Conservation (phyloP, 345 rosid species). For the Nephelium lappaceum region DNA sequence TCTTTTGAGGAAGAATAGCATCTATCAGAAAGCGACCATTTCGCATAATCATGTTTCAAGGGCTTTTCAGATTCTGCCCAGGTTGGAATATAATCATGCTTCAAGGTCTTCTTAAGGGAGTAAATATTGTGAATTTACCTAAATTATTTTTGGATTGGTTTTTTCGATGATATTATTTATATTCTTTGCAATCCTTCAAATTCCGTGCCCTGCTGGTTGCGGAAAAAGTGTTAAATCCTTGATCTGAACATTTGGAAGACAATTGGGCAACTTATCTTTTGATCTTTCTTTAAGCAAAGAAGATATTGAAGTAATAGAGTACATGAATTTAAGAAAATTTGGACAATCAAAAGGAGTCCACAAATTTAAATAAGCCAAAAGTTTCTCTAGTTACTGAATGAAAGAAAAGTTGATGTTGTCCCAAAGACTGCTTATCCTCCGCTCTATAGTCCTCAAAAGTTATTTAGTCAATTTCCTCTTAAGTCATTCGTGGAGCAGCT, state of each 20-base stretch:
- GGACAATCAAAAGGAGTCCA: not conserved
- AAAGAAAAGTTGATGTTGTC: no score
- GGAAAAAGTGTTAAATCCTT: no score
- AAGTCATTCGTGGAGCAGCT: not conserved
- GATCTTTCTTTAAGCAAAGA: not conserved
- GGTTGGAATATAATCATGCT: not conserved
- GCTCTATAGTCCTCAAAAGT: no score
- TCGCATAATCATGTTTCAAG: not conserved
- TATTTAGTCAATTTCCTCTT: no score
- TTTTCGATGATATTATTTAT: not conserved
- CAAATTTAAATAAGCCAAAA: not conserved
- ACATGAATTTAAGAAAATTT: no score
- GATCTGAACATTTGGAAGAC: not conserved
- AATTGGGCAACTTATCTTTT: not conserved
- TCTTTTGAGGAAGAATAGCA: not conserved
- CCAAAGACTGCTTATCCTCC: no score
- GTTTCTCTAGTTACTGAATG: not conserved
- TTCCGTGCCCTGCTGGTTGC: no score
- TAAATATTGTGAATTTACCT: not conserved
- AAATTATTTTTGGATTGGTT: not conserved
- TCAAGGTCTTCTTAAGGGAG: not conserved
- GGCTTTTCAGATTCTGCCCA: not conserved
- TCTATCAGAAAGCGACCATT: not conserved
- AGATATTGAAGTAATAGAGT: not conserved
- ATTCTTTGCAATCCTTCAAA: not conserved